These are phyloP conservation scores for Phytophthora constricta DNA, from an alignment of 352 stramenopile genomes.

Conservation along the genomic window DNA sequence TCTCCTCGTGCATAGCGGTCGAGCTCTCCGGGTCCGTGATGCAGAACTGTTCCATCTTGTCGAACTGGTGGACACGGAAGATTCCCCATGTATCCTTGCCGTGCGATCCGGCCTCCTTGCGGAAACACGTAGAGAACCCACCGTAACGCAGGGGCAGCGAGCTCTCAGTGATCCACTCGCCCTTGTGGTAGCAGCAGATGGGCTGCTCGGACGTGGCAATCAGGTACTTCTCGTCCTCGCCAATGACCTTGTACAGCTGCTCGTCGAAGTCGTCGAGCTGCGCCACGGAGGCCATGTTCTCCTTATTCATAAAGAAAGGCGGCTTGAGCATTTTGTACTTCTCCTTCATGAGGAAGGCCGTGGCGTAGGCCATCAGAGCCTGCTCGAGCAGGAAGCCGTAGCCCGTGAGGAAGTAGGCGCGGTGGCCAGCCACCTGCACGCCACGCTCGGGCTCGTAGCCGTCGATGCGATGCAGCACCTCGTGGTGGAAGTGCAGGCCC, in stretches of 20 bases:
- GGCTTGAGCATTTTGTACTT: slow-evolving; percentile 99
- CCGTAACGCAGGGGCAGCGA: slow-evolving; percentile 86
- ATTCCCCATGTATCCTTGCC: slow-evolving; percentile 99
- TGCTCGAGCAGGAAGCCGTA: slow-evolving; percentile 99
- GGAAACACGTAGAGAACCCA: slow-evolving; percentile 99
- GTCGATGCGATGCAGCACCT: slow-evolving; percentile 98
- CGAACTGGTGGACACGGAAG: slow-evolving; percentile 99
- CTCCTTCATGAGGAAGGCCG: slow-evolving; percentile 95
- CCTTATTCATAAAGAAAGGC: slow-evolving; percentile 99
- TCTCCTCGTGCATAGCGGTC: slow-evolving; percentile 93
- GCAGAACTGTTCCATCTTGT: slow-evolving; percentile 99
- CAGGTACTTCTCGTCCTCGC: slow-evolving; percentile 99
- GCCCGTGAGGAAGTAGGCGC: slow-evolving; percentile 99
- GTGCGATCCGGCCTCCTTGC: slow-evolving; percentile 98
- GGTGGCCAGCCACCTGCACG: slow-evolving; percentile 96
- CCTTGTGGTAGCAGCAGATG: slow-evolving; percentile 98
- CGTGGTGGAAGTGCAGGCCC: slow-evolving; percentile 94
- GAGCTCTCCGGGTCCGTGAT: slow-evolving; percentile 95
- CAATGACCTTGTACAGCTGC: slow-evolving; percentile 99
- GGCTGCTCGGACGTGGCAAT: slow-evolving; percentile 99
- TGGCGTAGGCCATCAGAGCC: slow-evolving; percentile 98
- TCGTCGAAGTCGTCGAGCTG: slow-evolving; percentile 99
- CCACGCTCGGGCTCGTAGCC: slow-evolving; percentile 98
- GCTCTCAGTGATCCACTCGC: slow-evolving; percentile 90
- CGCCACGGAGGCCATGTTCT: slow-evolving; percentile 97